phyloP scores from a whole-genome alignment of 441 rosid genomes.

The Brassica hybrid region DNA sequence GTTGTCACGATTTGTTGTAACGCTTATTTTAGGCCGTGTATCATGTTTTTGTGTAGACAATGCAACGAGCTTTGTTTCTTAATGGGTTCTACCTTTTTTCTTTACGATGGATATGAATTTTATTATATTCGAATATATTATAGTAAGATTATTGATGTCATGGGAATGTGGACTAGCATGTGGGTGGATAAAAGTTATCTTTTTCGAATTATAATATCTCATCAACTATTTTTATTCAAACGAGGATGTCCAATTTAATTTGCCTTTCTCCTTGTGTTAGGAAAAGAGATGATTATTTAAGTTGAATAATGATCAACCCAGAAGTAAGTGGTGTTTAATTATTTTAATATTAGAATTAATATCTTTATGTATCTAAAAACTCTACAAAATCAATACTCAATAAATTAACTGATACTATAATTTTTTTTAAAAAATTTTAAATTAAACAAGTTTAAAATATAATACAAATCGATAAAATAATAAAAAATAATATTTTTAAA shows the following conservation, averaged over 20 bases:
- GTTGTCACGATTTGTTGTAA: too few relatives aligned
- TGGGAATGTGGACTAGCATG: conserved; percentile 32
- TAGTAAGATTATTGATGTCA: conserved; percentile 13
- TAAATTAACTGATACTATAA: too few relatives aligned
- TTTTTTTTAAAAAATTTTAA: too few relatives aligned
- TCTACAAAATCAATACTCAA: too few relatives aligned
- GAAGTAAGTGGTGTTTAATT: neutral
- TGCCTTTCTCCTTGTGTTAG: neutral
- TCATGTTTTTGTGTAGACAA: conserved; percentile 36
- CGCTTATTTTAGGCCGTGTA: conserved; percentile 15
- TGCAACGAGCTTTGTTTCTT: conserved; percentile 16
- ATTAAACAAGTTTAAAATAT: too few relatives aligned
- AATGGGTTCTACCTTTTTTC: conserved; percentile 5
- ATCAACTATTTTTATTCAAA: conserved; percentile 6
- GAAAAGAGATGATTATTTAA: neutral
- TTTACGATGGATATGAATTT: conserved; percentile 16
- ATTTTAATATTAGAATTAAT: too few relatives aligned
- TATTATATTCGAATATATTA: conserved; percentile 19
- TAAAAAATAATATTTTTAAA: too few relatives aligned
- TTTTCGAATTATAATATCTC: conserved; percentile 21
- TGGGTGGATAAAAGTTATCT: conserved; percentile 28
- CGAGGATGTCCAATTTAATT: conserved; percentile 17
- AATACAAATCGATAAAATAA: too few relatives aligned
- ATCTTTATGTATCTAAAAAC: too few relatives aligned
- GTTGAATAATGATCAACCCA: neutral